Evolutionary conservation across 2,329 filamentous ascomycete species (phyloP).

Genomic region (Akanthomyces uredinophilus): DNA sequence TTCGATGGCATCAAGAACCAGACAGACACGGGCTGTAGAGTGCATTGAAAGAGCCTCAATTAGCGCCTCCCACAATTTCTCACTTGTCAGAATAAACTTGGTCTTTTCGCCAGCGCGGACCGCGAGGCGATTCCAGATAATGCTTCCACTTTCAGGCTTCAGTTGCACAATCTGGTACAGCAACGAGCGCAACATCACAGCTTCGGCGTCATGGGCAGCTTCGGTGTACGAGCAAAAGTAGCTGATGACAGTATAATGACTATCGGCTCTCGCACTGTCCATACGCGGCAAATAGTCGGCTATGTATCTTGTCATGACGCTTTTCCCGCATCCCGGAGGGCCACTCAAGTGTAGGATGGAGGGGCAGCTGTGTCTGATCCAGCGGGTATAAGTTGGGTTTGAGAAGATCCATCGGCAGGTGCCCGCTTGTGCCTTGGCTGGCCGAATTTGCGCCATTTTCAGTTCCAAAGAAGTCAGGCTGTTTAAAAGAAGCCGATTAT

Average conservation of each 20-base stretch:
- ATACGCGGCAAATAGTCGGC: constrained; percentile 39
- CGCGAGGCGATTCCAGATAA: not conserved
- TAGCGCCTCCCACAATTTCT: not conserved
- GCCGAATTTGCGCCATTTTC: not conserved
- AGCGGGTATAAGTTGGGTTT: not conserved
- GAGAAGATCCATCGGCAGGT: not conserved
- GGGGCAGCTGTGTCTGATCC: not conserved
- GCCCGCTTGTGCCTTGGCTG: not conserved
- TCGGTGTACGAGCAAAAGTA: not conserved
- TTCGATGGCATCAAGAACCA: not conserved
- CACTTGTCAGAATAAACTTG: not conserved
- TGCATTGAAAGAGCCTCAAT: not conserved
- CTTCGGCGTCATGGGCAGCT: not conserved
- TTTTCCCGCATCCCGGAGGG: not conserved
- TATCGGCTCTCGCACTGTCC: constrained; percentile 21
- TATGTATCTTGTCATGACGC: not conserved
- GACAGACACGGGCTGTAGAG: not conserved
- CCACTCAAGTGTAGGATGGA: not conserved
- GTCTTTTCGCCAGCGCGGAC: not conserved
- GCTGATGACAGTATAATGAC: not conserved
- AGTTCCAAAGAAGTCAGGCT: not conserved
- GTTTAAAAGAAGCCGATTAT: not conserved
- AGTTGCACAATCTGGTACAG: not conserved
- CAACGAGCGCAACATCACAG: not conserved
- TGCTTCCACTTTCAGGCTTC: not conserved